A percentile compares a stretch with the other conserved stretches of the same genome.
Evolutionary conservation across 345 rosid genomes (phyloP).

Genomic region (Salix arbutifolia): DNA sequence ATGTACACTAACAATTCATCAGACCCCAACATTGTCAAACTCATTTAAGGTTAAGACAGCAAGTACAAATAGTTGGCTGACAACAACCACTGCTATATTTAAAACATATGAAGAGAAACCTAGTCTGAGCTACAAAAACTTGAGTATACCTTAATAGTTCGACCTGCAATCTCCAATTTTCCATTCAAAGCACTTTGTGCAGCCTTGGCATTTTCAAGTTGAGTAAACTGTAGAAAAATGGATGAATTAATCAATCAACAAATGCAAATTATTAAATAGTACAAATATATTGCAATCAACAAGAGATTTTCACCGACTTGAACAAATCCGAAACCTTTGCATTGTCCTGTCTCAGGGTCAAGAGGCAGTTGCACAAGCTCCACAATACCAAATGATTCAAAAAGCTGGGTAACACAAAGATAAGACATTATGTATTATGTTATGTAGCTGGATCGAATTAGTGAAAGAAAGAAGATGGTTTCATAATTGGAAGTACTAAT

Average conservation of each 20-base stretch:
- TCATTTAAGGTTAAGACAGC: background rate
- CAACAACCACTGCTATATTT: background rate
- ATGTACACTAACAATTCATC: conserved; percentile 2
- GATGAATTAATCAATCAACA: conserved; percentile 3
- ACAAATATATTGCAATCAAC: conserved; percentile 8
- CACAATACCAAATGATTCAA: conserved; percentile 91
- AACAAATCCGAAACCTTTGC: conserved; percentile 96
- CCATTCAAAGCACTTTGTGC: conserved; percentile 88
- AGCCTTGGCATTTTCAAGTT: conserved; percentile 82
- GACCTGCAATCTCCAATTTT: conserved; percentile 85
- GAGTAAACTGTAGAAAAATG: conserved; percentile 59
- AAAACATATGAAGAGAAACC: background rate
- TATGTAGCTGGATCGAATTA: background rate
- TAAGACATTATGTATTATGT: background rate
- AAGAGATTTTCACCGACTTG: conserved; percentile 51
- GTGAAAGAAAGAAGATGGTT: background rate
- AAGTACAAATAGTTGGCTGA: background rate
- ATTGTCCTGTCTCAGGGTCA: conserved; percentile 85
- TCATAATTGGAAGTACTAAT: background rate
- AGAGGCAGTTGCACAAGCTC: conserved; percentile 94
- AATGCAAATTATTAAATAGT: background rate
- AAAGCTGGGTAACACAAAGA: conserved; percentile 45
- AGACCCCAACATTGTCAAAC: background rate
- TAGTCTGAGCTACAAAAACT: background rate
- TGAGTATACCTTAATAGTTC: conserved; percentile 69